These are phyloP conservation scores for Globomyces pollinis-pini DNA, from an alignment of 192 early-diverging fungal species.

Conservation along the genomic window DNA sequence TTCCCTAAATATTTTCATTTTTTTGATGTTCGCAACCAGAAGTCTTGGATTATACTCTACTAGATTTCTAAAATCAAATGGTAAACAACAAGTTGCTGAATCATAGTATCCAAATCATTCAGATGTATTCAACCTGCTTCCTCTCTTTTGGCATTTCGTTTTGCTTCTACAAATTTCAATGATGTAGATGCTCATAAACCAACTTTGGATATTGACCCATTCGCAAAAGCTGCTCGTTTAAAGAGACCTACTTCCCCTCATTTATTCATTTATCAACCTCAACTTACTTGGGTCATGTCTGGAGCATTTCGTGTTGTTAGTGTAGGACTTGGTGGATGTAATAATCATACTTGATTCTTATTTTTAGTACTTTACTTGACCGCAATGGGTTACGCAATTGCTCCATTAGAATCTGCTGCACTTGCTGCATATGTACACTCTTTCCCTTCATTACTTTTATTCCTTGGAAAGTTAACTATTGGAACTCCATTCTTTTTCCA, in stretches of 20 bases:
- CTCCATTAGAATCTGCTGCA: slow-evolving; percentile 61
- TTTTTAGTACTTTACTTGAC: slow-evolving; percentile 54
- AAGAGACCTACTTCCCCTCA: slow-evolving; percentile 78
- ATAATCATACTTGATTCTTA: too few species aligned
- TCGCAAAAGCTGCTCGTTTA: slow-evolving; percentile 23
- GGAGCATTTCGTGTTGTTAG: slow-evolving; percentile 69
- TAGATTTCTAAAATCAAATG: too few species aligned
- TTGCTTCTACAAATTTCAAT: slow-evolving; percentile 6
- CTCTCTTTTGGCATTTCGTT: too few species aligned
- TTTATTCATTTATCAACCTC: slow-evolving; percentile 83
- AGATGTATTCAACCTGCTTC: too few species aligned
- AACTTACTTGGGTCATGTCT: slow-evolving; percentile 78
- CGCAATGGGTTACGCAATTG: slow-evolving; percentile 60
- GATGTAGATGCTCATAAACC: slow-evolving; percentile 25
- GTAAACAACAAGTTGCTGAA: too few species aligned
- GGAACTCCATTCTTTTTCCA: slow-evolving; percentile 75
- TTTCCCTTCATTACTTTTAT: slow-evolving; percentile 55
- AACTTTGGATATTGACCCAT: slow-evolving; percentile 41
- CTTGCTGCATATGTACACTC: slow-evolving; percentile 59
- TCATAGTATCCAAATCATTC: too few species aligned
- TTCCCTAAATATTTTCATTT: too few species aligned
- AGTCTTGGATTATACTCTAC: too few species aligned
- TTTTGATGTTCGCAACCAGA: too few species aligned
- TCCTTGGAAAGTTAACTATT: slow-evolving; percentile 65
- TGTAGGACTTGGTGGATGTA: slow-evolving; percentile 59